Evolutionary conservation across 257 asterid genomes (phyloP).

Genomic region (Knoxia roxburghii): DNA sequence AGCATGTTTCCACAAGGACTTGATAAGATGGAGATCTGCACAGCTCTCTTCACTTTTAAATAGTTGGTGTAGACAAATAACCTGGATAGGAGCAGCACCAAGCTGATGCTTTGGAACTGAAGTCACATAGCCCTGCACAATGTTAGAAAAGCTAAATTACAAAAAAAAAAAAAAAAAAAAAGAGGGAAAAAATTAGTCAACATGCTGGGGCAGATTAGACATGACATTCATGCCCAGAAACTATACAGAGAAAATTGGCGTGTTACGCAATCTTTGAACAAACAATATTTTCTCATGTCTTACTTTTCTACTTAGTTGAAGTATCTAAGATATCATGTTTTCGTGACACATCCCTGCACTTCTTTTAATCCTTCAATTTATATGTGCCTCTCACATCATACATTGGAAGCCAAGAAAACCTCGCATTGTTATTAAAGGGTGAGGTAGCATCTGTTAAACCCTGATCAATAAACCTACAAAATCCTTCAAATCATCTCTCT

Average conservation of each 20-base stretch:
- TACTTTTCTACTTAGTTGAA: not conserved
- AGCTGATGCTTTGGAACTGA: conserved; percentile 56
- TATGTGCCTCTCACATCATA: not conserved
- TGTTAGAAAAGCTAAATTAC: no score
- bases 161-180: no score
- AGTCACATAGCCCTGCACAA: conserved; percentile 61
- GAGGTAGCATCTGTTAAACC: no score
- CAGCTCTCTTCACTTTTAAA: conserved; percentile 24
- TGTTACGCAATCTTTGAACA: not conserved
- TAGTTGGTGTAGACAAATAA: conserved; percentile 40
- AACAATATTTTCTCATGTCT: not conserved
- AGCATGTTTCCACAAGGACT: conserved; percentile 52
- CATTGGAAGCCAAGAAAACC: not conserved
- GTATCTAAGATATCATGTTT: not conserved
- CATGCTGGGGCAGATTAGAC: not conserved
- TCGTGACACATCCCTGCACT: not conserved
- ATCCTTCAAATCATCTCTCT: no score
- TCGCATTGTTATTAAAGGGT: not conserved
- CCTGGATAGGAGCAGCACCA: conserved; percentile 64
- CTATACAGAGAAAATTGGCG: not conserved
- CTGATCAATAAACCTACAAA: no score
- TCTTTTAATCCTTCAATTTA: not conserved
- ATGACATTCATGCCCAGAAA: not conserved
- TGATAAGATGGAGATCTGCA: conserved; percentile 37
- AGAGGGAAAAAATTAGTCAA: no score